phyloP scores from a whole-genome alignment of 2,329 filamentous ascomycete genomes.

The Monilinia aucupariae region DNA sequence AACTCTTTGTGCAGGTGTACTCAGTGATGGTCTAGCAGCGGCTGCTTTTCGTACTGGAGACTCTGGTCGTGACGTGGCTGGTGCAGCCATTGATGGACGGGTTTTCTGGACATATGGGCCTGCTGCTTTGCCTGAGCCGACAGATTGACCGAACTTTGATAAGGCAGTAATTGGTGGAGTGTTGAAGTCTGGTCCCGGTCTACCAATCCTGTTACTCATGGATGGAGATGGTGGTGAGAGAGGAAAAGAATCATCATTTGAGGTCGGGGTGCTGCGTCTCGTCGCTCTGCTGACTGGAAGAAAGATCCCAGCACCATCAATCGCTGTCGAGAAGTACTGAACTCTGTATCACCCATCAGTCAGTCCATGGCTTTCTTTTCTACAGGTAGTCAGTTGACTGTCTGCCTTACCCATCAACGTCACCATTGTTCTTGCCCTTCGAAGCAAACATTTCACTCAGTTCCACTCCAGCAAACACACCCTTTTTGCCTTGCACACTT shows the following conservation, averaged over 20 bases:
- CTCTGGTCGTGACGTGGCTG: constrained; percentile 61
- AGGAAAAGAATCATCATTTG: constrained; percentile 50
- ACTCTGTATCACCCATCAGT: constrained; percentile 42
- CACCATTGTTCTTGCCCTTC: constrained; percentile 90
- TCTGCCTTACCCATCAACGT: constrained; percentile 78
- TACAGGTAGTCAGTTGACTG: constrained; percentile 21
- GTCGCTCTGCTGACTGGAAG: constrained; percentile 77
- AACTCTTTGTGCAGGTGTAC: constrained; percentile 46
- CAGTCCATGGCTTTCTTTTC: background rate
- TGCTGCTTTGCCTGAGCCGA: constrained; percentile 63
- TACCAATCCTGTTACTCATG: constrained; percentile 43
- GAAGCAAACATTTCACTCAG: constrained; percentile 72
- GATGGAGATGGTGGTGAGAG: constrained; percentile 65
- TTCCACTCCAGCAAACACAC: constrained; percentile 88
- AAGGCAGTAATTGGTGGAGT: constrained; percentile 61
- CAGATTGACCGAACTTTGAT: constrained; percentile 81
- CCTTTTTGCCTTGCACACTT: constrained; percentile 79
- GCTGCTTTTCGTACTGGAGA: constrained; percentile 71
- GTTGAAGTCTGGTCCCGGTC: constrained; percentile 48
- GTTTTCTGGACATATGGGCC: constrained; percentile 68
- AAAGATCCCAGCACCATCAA: constrained; percentile 86
- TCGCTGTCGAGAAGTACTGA: constrained; percentile 74
- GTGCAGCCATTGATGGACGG: constrained; percentile 66
- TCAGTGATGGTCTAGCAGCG: constrained; percentile 51
- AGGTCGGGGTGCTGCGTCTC: constrained; percentile 55